Percentiles rank a stretch among this genome's conserved stretches.
phyloP scores from a whole-genome alignment of 257 asterid genomes.

The Solanum etuberosum region DNA sequence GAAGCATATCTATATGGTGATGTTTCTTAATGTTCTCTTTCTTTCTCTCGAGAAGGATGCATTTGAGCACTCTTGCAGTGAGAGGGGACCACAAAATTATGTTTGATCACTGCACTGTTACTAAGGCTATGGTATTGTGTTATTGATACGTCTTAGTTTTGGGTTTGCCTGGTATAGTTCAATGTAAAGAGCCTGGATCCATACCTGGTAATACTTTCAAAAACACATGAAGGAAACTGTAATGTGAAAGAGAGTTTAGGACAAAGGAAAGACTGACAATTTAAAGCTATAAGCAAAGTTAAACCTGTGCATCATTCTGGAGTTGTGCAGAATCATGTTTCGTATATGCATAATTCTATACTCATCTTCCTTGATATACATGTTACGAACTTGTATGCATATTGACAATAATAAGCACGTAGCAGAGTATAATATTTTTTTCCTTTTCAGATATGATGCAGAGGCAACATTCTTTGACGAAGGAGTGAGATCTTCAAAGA shows the following conservation, averaged over 20 bases:
- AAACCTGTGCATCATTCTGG: not conserved
- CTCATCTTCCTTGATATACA: not conserved
- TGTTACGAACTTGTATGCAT: not conserved
- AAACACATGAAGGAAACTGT: not conserved
- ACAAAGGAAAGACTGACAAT: not conserved
- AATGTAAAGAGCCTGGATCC: not conserved
- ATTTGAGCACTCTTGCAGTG: not conserved
- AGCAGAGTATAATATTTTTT: not conserved
- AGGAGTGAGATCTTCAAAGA: slow-evolving; percentile 73
- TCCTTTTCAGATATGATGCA: slow-evolving; percentile 56
- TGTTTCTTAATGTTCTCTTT: not conserved
- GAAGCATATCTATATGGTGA: not conserved
- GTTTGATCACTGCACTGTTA: not conserved
- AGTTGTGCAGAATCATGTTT: not conserved
- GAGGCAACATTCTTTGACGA: slow-evolving; percentile 96
- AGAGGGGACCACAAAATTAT: not conserved
- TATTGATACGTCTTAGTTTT: not conserved
- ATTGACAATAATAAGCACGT: not conserved
- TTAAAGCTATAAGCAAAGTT: not conserved
- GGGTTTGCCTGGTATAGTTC: not conserved
- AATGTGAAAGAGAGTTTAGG: not conserved
- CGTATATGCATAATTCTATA: not conserved
- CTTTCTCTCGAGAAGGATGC: not conserved
- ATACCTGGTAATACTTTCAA: not conserved
- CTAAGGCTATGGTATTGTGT: not conserved